Percentiles rank a stretch among this genome's conserved stretches.
Evolutionary conservation across 371 early-diverging fungal genomes (phyloP).

Genomic region (Mortierella sp.): DNA sequence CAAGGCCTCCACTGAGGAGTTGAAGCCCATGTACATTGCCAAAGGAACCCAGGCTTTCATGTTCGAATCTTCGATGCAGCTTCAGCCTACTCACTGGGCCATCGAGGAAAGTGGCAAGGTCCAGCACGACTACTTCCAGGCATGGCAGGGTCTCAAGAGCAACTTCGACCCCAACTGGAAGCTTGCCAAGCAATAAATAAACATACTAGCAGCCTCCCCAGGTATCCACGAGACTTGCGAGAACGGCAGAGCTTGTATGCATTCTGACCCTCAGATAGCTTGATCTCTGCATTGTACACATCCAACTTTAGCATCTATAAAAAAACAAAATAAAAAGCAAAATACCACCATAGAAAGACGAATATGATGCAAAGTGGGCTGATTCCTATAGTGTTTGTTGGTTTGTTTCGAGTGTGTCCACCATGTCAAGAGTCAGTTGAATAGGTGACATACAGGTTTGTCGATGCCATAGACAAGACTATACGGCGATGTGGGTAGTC

Average conservation of each 20-base stretch:
- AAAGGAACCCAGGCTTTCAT: constrained; percentile 93
- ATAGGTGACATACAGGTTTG: too few relatives aligned
- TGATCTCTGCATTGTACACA: constrained; percentile 1
- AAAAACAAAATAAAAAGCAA: not conserved
- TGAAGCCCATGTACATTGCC: constrained; percentile 85
- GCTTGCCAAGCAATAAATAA: constrained; percentile 21
- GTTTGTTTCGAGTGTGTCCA: too few relatives aligned
- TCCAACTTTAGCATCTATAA: not conserved
- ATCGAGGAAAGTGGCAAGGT: constrained; percentile 76
- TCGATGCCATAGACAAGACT: too few relatives aligned
- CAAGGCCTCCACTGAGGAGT: constrained; percentile 78
- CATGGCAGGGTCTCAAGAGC: constrained; percentile 75
- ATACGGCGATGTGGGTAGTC: too few relatives aligned
- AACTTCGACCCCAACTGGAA: constrained; percentile 66
- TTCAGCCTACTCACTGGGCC: constrained; percentile 90
- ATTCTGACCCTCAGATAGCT: not conserved
- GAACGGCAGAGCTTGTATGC: not conserved
- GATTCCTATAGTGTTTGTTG: too few relatives aligned
- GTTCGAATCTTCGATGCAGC: constrained; percentile 92
- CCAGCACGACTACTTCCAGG: constrained; percentile 85
- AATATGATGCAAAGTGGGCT: too few relatives aligned
- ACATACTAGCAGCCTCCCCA: not conserved
- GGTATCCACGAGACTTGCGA: not conserved
- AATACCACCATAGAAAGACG: too few relatives aligned
- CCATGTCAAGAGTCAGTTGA: too few relatives aligned